Evolutionary conservation across 306 rosid species (phyloP).

Genomic region (Medicago truncatula): MtrunA17r5.0-ANR NC_053047.1:40961001-40961500

Average conservation of each 20-base stretch:
- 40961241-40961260: not conserved
- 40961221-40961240: slow-evolving; percentile 2
- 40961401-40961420: no score
- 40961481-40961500: no score
- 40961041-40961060: not conserved
- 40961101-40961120: no score
- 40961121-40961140: not conserved
- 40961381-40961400: slow-evolving; percentile 20
- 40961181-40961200: not conserved
- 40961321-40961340: slow-evolving; percentile 42
- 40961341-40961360: slow-evolving; percentile 31
- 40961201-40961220: not conserved
- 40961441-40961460: no score
- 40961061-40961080: not conserved
- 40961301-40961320: slow-evolving; percentile 37
- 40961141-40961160: not conserved
- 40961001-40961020: not conserved
- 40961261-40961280: slow-evolving; percentile 10
- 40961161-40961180: not conserved
- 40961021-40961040: not conserved
- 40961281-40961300: slow-evolving; percentile 28
- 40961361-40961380: slow-evolving; percentile 39
- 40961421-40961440: no score
- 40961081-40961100: not conserved
- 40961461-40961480: no score